A percentile compares a stretch with the other conserved stretches of the same genome.
phyloP scores from a whole-genome alignment of 78 protist species.

The Dictyostelium capitatum region DNA sequence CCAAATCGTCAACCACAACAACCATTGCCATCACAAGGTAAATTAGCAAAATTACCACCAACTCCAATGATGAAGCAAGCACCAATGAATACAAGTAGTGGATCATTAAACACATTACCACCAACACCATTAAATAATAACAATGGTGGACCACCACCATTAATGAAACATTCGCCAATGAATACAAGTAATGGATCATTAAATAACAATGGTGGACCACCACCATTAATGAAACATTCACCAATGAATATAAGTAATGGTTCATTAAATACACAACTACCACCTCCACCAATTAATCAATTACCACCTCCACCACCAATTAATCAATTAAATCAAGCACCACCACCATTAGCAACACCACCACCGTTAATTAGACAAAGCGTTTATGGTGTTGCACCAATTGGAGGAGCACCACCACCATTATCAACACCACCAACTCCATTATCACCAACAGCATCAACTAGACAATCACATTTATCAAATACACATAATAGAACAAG shows the following conservation, averaged over 20 bases:
- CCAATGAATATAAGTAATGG: neutral
- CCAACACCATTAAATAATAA: neutral
- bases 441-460: slow-evolving; percentile 3
- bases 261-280: neutral
- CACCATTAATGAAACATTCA: neutral
- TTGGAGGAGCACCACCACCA: neutral
- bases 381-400: neutral
- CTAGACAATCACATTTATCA: neutral
- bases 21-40: neutral
- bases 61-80: neutral
- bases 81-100: neutral
- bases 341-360: neutral
- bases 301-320: neutral
- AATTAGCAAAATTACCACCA: neutral
- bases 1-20: neutral
- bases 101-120: slow-evolving; percentile 1
- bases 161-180: neutral
- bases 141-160: neutral
- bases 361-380: neutral
- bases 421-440: slow-evolving; percentile 16
- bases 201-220: neutral
- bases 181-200: neutral
- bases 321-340: neutral
- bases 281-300: neutral
- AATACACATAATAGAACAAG: neutral